Evolutionary conservation across 1,284 basidiomycete genomes (phyloP).

Genomic region (Pseudozyma pruni): DNA sequence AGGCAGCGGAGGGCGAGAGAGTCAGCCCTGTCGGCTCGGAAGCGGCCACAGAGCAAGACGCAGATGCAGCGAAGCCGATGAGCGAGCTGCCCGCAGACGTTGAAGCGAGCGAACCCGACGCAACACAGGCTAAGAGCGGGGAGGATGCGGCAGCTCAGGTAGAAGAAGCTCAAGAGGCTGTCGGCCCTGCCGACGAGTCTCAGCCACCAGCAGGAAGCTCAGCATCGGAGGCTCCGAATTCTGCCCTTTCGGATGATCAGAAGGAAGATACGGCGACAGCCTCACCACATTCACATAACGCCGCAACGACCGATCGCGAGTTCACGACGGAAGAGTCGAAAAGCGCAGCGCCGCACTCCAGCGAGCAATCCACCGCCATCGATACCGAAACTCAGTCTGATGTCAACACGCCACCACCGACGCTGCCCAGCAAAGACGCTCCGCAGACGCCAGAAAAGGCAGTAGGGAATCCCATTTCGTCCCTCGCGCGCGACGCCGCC

Average conservation of each 20-base stretch:
- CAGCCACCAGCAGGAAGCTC: conserved; percentile 2
- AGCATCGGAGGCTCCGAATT: conserved; percentile 2
- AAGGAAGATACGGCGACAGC: not conserved
- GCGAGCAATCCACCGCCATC: not conserved
- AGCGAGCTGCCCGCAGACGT: not conserved
- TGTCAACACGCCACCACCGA: conserved; percentile 11
- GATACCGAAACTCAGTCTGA: not conserved
- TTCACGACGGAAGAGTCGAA: not conserved
- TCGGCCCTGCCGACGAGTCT: not conserved
- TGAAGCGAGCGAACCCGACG: not conserved
- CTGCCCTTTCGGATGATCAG: not conserved
- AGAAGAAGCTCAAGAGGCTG: not conserved
- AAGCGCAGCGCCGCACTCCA: not conserved
- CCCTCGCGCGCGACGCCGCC: not conserved
- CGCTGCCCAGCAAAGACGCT: conserved; percentile 17
- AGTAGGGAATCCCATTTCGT: too few species aligned
- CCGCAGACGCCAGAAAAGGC: conserved; percentile 17
- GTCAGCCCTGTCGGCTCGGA: not conserved
- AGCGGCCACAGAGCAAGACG: not conserved
- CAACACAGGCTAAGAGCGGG: not conserved
- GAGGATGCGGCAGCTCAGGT: not conserved
- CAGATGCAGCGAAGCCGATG: not conserved
- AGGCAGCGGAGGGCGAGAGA: not conserved
- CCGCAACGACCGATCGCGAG: not conserved
- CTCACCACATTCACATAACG: not conserved